Base-by-base conservation (phyloP, 805 yeast species). In the Starmera caribaea region DNA sequence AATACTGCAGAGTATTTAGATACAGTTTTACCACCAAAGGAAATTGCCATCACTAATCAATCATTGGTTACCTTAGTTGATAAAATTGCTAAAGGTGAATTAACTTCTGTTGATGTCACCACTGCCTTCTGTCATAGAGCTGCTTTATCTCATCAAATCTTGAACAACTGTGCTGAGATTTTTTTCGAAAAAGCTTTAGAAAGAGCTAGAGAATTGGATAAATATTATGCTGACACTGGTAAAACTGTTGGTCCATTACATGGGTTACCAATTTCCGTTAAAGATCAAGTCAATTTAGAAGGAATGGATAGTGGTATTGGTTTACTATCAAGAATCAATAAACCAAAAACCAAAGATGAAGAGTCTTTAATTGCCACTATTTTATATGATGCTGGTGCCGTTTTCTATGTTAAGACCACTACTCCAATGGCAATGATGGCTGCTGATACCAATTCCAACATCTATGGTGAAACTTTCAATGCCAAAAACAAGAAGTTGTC, bases 371-470 rank as follows among this genome's bases (percentile, higher is more conserved):
- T 53, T 16, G 56, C 36, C 10, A 30, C 21, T 9, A 32, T 24
- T 11, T n/a, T 37, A n/a, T 29, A 37, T 24, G 17, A n/a, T 13
- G 15, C 24, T 15, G 59, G 57, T 36, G 84, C 83, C 30, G 74
- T 79, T 12, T 71, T 76, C 47, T 79, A 71, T 51, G 73, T 76
- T 33, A 68, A 87, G 55, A 78, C 87, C 8, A 69, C 76, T 43
- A 78, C 78, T 55, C 87, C 87, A 4, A 85, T 78, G 55, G 65
- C 81, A 3, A 66, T 80, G 49, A 80, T 80, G 87, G 84, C 79
- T 49, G 59, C 76, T 49, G 83, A 78, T 54, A 74, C 84, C 10
- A 65, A 71, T 52, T 76, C 77, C 54, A 69, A 70, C 56, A 65
- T 79, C 52, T 68, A 63, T 39, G 87, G 87, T 9, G 63, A 75